Conservation (phyloP, 139 green algal genomes). For the Chlamydomonas asymmetrica region DNA sequence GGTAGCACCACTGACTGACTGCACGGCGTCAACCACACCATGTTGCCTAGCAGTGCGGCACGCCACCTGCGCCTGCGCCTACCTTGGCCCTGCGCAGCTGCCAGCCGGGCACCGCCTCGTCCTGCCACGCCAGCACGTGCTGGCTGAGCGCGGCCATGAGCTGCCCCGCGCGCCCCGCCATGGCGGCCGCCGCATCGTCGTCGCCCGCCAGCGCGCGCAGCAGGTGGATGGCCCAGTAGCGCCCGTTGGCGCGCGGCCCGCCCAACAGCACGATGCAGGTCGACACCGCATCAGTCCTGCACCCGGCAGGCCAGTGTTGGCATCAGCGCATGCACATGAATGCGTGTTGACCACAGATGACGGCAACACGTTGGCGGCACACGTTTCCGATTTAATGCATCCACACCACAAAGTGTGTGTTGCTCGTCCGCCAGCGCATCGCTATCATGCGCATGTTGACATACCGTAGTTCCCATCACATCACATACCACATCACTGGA, state of each 20-base stretch:
- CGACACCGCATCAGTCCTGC: not conserved
- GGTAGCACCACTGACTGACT: not conserved
- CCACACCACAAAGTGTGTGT: too few species aligned
- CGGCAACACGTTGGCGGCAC: not conserved
- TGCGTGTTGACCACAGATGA: not conserved
- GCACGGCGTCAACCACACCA: not conserved
- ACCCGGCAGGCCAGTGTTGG: not conserved
- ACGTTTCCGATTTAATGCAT: too few species aligned
- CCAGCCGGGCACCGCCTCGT: too few species aligned
- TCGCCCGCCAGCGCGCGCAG: slow-evolving; percentile 18
- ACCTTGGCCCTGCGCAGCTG: not conserved
- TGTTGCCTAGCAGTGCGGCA: not conserved
- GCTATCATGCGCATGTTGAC: too few species aligned
- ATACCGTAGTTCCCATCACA: too few species aligned
- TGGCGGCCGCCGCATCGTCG: not conserved
- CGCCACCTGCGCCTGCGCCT: not conserved
- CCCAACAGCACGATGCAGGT: not conserved
- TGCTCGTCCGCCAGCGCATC: too few species aligned
- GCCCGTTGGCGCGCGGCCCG: not conserved
- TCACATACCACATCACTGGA: too few species aligned
- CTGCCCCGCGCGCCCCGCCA: not conserved
- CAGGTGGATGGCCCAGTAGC: slow-evolving; percentile 32
- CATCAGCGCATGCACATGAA: not conserved
- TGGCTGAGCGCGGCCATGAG: too few species aligned
- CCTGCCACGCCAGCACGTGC: not conserved